These are phyloP conservation scores for Primulina eburnea DNA, from an alignment of 257 asterid species.

Conservation along the genomic window DNA sequence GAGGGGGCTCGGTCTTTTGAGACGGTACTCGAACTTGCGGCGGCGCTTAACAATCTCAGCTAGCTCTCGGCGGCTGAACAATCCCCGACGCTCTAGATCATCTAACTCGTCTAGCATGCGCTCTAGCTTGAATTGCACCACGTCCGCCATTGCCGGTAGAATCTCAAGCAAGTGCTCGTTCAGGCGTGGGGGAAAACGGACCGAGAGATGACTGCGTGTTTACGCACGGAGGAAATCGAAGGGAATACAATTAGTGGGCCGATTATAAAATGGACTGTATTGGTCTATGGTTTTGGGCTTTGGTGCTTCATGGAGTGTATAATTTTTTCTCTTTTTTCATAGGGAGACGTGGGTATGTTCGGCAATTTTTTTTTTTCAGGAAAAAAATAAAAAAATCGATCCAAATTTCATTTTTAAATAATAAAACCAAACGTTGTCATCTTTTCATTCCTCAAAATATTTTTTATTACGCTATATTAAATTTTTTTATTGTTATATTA, in stretches of 20 bases:
- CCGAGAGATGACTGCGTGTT: neutral
- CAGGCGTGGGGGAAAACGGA: neutral
- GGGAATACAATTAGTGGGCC: neutral
- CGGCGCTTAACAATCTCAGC: slow-evolving; percentile 89
- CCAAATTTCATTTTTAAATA: too few species aligned
- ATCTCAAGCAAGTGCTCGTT: neutral
- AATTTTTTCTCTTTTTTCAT: too few species aligned
- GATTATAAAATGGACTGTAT: neutral
- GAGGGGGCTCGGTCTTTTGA: slow-evolving; percentile 83
- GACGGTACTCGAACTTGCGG: slow-evolving; percentile 89
- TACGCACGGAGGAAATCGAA: neutral
- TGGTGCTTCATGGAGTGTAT: too few species aligned
- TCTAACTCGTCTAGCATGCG: slow-evolving; percentile 89
- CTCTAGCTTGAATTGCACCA: slow-evolving; percentile 83
- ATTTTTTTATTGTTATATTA: too few species aligned
- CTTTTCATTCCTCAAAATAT: too few species aligned
- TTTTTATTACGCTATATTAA: too few species aligned
- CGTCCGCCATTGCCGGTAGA: slow-evolving; percentile 68
- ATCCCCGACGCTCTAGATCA: slow-evolving; percentile 69
- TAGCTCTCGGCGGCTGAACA: slow-evolving; percentile 71
- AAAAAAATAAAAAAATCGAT: too few species aligned
- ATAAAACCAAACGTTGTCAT: too few species aligned
- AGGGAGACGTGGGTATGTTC: too few species aligned
- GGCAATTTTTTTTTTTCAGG: too few species aligned
- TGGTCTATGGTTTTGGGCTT: too few species aligned